Evolutionary conservation across 106 monocot genomes (phyloP), one percentile per base, ranked within the genome.

Genomic region (Acanthochlamys bracteata): DNA sequence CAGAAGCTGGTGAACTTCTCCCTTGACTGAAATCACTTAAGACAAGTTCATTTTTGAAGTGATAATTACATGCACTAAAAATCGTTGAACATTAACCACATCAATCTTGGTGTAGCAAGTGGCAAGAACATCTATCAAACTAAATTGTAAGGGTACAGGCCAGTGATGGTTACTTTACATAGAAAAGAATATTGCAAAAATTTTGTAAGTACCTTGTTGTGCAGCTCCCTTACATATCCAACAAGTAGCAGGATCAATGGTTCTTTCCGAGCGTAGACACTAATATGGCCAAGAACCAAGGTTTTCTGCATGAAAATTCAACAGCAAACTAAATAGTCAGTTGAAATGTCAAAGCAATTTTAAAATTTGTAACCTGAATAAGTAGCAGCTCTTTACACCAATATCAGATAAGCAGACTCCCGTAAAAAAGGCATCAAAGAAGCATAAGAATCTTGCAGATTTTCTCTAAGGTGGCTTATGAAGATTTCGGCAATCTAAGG

Each of bases 171-270:
- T 14, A 8, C 14, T 46, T 46, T 46, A 10, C 8, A 46, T 46
- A 14, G 14, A 46, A 10, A 46, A 46, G 14, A 10, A 24, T 22
- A 51, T 25, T n/a, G 7, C 23, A 46, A 7, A 40, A 4, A n/a
- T n/a, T n/a, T n/a, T n/a, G n/a, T n/a, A n/a, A n/a, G n/a, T 71
- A 86, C 86, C 86, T 79, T 60, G 27, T 70, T 61, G 53, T 57
- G 56, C 33, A 83, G 66, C 24, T 79, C 66, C 57, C 86, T 60
- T 4, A 83, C 74, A 67, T 83, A 86, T 15, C 86, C 86, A 66
- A 86, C 68, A 21, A 86, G 20, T 8, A 79, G 42, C 53, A 86
- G 63, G 55, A 64, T 66, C 40, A 83, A 45, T 24, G 46, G 10
- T 61, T 83, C 79, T 23, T 63, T 71, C 7, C 25, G 53, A 9